Conservation (phyloP, 2,329 filamentous ascomycete species). For the Acrocalymma vagum region DNA sequence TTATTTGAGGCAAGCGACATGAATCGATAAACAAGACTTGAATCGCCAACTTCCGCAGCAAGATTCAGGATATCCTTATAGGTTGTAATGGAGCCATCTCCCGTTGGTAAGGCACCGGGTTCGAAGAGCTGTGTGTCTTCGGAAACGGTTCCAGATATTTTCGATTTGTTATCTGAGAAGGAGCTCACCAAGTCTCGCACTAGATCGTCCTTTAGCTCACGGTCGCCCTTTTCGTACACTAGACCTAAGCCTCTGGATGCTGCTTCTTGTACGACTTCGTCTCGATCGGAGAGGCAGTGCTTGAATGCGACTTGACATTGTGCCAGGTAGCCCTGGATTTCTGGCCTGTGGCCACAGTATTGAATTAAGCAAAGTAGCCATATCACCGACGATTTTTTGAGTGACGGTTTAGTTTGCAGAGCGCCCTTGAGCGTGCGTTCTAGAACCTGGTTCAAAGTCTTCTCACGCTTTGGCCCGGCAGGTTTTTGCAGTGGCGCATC, state of each 20-base stretch:
- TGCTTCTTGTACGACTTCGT: constrained; percentile 95
- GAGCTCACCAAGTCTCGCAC: constrained; percentile 88
- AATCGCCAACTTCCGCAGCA: constrained; percentile 96
- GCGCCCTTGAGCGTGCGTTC: constrained; percentile 80
- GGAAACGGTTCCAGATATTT: constrained; percentile 79
- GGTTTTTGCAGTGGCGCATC: constrained; percentile 39
- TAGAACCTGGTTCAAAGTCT: constrained; percentile 65
- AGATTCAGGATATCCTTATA: constrained; percentile 97
- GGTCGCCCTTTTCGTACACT: constrained; percentile 92
- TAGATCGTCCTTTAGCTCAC: constrained; percentile 79
- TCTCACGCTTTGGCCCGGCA: constrained; percentile 37
- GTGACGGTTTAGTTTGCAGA: constrained; percentile 83
- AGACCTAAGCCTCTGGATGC: constrained; percentile 90
- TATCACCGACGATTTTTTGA: constrained; percentile 91
- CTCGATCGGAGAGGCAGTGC: constrained; percentile 82
- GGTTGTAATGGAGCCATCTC: constrained; percentile 89
- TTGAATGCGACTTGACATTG: constrained; percentile 89
- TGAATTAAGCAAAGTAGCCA: constrained; percentile 94
- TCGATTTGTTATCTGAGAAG: constrained; percentile 78
- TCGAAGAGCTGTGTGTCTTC: constrained; percentile 94
- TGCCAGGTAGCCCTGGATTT: constrained; percentile 77
- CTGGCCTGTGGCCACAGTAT: constrained; percentile 80
- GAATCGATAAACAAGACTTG: constrained; percentile 95
- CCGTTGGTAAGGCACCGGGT: constrained; percentile 86
- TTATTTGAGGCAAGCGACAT: constrained; percentile 98